These are phyloP conservation scores for Jacaranda mimosifolia DNA, from an alignment of 257 asterid species.

Conservation along the genomic window DNA sequence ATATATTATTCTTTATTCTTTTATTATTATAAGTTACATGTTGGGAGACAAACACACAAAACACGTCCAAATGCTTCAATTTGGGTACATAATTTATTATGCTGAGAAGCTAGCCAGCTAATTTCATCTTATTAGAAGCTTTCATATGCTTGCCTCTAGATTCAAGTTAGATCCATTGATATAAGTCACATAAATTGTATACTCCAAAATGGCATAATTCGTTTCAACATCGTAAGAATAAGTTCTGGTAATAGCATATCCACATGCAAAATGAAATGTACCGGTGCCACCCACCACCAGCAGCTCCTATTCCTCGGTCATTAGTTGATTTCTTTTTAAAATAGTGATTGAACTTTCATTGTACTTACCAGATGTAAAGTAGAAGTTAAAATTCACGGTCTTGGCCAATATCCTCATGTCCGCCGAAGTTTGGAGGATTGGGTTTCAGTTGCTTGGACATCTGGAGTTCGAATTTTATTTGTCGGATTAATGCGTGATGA, in stretches of 20 bases:
- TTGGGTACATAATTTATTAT: neutral
- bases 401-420: slow-evolving; percentile 35
- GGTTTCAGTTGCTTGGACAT: too few relatives aligned
- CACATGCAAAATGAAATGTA: slow-evolving; percentile 47
- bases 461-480: too few relatives aligned
- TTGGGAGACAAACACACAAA: too few relatives aligned
- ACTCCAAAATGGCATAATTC: slow-evolving; percentile 41
- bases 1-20: too few relatives aligned
- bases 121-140: too few relatives aligned
- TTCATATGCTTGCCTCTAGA: neutral
- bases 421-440: too few relatives aligned
- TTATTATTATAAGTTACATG: too few relatives aligned
- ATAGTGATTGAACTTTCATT: slow-evolving; percentile 51
- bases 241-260: slow-evolving; percentile 43
- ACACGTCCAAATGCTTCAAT: neutral
- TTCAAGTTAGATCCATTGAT: neutral
- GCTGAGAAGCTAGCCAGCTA: too few relatives aligned
- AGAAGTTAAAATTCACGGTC: slow-evolving; percentile 41
- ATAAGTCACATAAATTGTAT: slow-evolving; percentile 41
- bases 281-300: slow-evolving; percentile 57
- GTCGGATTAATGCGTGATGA: too few relatives aligned
- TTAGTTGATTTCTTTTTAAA: slow-evolving; percentile 39
- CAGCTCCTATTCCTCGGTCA: slow-evolving; percentile 34
- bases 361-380: slow-evolving; percentile 44
- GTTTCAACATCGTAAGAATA: slow-evolving; percentile 33